Evolutionary conservation across 1,139 yeast species (phyloP).

Genomic region (Wickerhamomyces sp.): DNA sequence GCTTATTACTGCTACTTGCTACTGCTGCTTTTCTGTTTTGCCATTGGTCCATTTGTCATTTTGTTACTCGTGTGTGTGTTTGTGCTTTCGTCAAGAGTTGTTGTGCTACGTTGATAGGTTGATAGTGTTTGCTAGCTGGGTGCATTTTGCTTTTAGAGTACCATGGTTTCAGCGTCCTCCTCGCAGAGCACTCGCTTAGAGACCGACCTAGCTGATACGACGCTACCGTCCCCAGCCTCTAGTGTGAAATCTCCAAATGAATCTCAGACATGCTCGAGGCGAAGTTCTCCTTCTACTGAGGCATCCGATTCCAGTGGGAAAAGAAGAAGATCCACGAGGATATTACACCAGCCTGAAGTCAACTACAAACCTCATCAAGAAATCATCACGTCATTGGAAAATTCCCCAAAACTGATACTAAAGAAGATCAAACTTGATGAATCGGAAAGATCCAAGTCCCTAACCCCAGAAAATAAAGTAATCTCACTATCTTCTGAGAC

Average conservation of each 20-base stretch:
- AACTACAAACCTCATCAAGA: slow-evolving; percentile 1
- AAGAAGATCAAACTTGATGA: slow-evolving; percentile 10
- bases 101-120: too few relatives aligned
- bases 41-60: too few relatives aligned
- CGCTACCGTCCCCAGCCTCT: slow-evolving; percentile 12
- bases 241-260: slow-evolving; percentile 6
- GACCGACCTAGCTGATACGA: not conserved
- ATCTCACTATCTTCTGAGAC: not conserved
- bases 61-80: too few relatives aligned
- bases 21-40: too few relatives aligned
- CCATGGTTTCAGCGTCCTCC: slow-evolving; percentile 3
- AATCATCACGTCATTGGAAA: not conserved
- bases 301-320: not conserved
- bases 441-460: slow-evolving; percentile 24
- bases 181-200: not conserved
- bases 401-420: slow-evolving; percentile 3
- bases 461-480: slow-evolving; percentile 1
- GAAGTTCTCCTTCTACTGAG: slow-evolving; percentile 6
- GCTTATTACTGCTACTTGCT: too few relatives aligned
- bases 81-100: too few relatives aligned
- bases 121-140: too few relatives aligned
- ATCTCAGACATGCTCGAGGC: slow-evolving; percentile 7
- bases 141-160: not conserved
- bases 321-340: slow-evolving; percentile 10
- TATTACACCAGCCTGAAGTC: slow-evolving; percentile 3